phyloP scores from a whole-genome alignment of 805 yeast genomes.

The Candida boleticola region DNA sequence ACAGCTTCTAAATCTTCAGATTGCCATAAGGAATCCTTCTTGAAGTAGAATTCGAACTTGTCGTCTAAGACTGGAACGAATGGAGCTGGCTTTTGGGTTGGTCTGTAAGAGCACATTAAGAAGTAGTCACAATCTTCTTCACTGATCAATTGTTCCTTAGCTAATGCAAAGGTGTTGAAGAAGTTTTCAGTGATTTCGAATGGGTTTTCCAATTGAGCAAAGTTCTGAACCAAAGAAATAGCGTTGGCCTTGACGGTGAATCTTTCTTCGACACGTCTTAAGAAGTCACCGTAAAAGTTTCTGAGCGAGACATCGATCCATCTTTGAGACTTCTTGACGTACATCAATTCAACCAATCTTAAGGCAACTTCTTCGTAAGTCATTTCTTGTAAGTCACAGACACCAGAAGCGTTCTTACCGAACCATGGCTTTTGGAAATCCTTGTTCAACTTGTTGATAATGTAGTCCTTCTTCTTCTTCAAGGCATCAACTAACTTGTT shows the following conservation, averaged over 20 bases:
- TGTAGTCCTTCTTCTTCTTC: slow-evolving; percentile 78
- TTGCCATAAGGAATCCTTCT: slow-evolving; percentile 99
- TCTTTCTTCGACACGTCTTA: slow-evolving; percentile 97
- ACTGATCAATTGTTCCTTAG: slow-evolving; percentile 78
- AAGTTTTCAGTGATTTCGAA: slow-evolving; percentile 56
- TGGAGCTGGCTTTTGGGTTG: slow-evolving; percentile 95
- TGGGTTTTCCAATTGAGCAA: slow-evolving; percentile 67
- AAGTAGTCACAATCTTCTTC: slow-evolving; percentile 96
- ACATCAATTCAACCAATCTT: slow-evolving; percentile 86
- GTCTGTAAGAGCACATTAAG: slow-evolving; percentile 77
- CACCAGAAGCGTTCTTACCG: slow-evolving; percentile 73
- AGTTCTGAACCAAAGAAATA: slow-evolving; percentile 72
- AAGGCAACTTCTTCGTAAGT: slow-evolving; percentile 88
- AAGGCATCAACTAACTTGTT: slow-evolving; percentile 80
- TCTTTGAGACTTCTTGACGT: slow-evolving; percentile 68
- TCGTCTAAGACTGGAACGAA: slow-evolving; percentile 94
- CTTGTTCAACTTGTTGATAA: slow-evolving; percentile 80
- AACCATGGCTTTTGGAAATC: slow-evolving; percentile 99
- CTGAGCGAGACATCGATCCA: slow-evolving; percentile 90
- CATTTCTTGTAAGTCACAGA: slow-evolving; percentile 92
- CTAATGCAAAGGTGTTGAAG: slow-evolving; percentile 67
- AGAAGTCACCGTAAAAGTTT: slow-evolving; percentile 80
- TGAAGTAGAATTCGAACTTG: slow-evolving; percentile 92
- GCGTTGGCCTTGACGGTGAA: slow-evolving; percentile 57
- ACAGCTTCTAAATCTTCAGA: slow-evolving; percentile 96